Percentiles rank a stretch among this genome's conserved stretches.
Evolutionary conservation across 371 early-diverging fungal genomes (phyloP).

Genomic region (Blakeslea trispora): DNA sequence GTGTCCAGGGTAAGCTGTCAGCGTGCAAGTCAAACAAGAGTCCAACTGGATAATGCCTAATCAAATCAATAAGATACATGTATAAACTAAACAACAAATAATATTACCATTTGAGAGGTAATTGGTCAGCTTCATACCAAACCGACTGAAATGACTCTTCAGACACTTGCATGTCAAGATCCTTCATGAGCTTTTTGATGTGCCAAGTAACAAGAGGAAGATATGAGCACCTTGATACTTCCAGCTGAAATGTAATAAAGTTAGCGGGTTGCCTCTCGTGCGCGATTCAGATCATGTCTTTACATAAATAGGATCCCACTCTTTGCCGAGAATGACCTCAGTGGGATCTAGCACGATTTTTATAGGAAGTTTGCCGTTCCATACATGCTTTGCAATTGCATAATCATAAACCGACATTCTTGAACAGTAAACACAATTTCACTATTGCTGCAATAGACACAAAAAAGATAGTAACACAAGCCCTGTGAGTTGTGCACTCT

Average conservation of each 20-base stretch:
- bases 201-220: constrained; percentile 58
- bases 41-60: constrained; percentile 81
- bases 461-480: too few relatives aligned
- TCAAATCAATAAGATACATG: too few relatives aligned
- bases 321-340: constrained; percentile 35
- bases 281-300: not conserved
- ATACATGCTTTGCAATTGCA: constrained; percentile 42
- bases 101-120: constrained; percentile 71
- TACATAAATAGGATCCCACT: constrained; percentile 56
- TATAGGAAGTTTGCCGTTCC: constrained; percentile 63
- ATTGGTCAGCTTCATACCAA: constrained; percentile 67
- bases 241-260: constrained; percentile 39
- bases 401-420: constrained; percentile 27
- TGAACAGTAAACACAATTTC: too few relatives aligned
- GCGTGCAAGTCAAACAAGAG: constrained; percentile 64
- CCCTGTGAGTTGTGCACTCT: too few relatives aligned
- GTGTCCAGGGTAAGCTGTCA: constrained; percentile 58
- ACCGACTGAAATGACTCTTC: constrained; percentile 43
- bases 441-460: too few relatives aligned
- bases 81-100: too few relatives aligned
- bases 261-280: not conserved
- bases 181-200: constrained; percentile 49
- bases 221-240: constrained; percentile 66
- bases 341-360: constrained; percentile 47
- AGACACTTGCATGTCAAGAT: constrained; percentile 40